Evolutionary conservation across 345 rosid species (phyloP), one percentile per base, ranked within the genome.

Genomic region (Arabidopsis arenosa): DNA sequence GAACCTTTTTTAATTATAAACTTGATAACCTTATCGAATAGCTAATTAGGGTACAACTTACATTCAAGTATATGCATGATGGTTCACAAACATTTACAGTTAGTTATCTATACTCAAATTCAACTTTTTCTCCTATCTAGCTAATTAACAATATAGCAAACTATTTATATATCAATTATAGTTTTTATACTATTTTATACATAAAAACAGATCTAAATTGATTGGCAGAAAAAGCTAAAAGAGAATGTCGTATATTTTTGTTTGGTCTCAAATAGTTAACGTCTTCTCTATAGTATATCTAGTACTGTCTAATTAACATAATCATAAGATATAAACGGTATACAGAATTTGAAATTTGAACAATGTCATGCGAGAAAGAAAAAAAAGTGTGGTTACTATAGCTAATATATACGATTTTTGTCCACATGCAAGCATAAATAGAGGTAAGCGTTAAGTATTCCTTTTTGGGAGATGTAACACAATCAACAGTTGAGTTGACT

Each of bases 401-500:
- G 70, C 51, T 54, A 6, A 52, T 11, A 54, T 11, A 54, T 11
- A 52, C 28, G 36, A 4, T 35, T 17, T 64, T 70, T 71, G 55
- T 71, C 67, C 67, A 71, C n/a, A 57, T 56, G 66, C 72, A 57
- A 64, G 66, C 72, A 39, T 40, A 64, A 28, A 45, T 30, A 63
- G 43, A 70, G 59, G 71, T 37, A 18, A 76, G 37, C 60, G 15
- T 63, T 37, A 62, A 64, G 47, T 55, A 61, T 77, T 53, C 67
- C 68, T 71, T 71, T 64, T 48, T 37, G 72, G 62, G 71, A 48
- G 76, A 71, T 54, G 72, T 57, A 51, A 64, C 63, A 64, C 33
- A 48, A 70, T 57, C 62, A 64, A 57, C 76, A 71, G 35, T 54
- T 57, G 35, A 57, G 80, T 65, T 71, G 76, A 77, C 7, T 36